These are phyloP conservation scores for Ampelocalamus luodianensis DNA, from an alignment of 176 grass and related monocot species.

Conservation along the genomic window DNA sequence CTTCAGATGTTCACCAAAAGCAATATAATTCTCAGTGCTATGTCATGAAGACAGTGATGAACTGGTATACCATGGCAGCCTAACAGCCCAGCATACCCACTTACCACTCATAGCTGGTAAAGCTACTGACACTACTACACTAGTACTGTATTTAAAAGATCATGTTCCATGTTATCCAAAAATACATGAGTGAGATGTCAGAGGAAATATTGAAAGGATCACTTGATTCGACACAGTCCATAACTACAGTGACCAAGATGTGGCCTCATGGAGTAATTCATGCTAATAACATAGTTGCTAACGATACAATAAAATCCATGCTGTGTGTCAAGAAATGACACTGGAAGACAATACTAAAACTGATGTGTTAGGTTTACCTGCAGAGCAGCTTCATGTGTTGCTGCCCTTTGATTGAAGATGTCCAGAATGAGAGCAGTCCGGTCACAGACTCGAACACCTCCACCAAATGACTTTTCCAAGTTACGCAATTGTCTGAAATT, in stretches of 20 bases:
- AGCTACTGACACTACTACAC: not conserved
- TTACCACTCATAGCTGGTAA: not conserved
- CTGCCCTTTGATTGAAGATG: constrained; percentile 98
- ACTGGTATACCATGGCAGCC: not conserved
- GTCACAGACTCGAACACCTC: constrained; percentile 89
- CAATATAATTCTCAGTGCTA: constrained; percentile 22
- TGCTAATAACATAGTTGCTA: not conserved
- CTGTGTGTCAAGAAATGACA: not conserved
- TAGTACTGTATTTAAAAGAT: constrained; percentile 19
- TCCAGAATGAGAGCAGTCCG: constrained; percentile 95
- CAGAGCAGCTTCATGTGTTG: constrained; percentile 96
- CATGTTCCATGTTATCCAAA: constrained; percentile 4
- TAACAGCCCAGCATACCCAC: not conserved
- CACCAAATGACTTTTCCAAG: constrained; percentile 95
- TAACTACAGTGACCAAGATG: too few relatives aligned
- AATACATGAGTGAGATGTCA: not conserved
- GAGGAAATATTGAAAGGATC: too few relatives aligned
- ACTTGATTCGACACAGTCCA: too few relatives aligned
- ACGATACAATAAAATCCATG: not conserved
- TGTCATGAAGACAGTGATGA: not conserved
- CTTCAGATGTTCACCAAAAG: constrained; percentile 6
- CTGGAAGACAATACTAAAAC: not conserved
- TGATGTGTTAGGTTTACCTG: constrained; percentile 56
- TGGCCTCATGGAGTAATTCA: not conserved
- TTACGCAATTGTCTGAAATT: constrained; percentile 80